Evolutionary conservation across 2,329 filamentous ascomycete species (phyloP).

Genomic region (Teratosphaeria epicoccoides): DNA sequence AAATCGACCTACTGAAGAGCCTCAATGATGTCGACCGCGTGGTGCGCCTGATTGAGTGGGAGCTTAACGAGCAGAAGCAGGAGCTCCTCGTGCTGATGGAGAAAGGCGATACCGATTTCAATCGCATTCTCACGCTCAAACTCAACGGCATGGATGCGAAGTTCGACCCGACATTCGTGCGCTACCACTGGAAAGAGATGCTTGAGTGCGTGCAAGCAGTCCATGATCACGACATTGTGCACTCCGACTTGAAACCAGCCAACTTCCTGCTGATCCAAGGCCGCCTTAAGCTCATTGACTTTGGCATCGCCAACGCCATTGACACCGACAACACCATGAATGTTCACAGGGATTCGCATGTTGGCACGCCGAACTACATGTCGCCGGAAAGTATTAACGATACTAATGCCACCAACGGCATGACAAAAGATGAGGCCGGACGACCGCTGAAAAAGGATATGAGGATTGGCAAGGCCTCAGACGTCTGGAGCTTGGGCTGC

Average conservation of each 20-base stretch:
- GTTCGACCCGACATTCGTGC: constrained; percentile 81
- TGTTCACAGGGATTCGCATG: constrained; percentile 87
- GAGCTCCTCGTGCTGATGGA: constrained; percentile 91
- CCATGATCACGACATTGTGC: constrained; percentile 82
- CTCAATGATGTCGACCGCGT: constrained; percentile 79
- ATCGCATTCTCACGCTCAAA: constrained; percentile 68
- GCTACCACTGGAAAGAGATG: constrained; percentile 99
- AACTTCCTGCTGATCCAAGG: constrained; percentile 93
- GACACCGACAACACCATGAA: constrained; percentile 93
- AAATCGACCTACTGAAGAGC: constrained; percentile 82
- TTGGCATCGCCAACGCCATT: constrained; percentile 96
- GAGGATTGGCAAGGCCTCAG: constrained; percentile 90
- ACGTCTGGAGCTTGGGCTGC: constrained; percentile 92
- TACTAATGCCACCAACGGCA: constrained; percentile 49
- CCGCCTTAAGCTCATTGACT: constrained; percentile 89
- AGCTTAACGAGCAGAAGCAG: constrained; percentile 86
- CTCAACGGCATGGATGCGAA: constrained; percentile 56
- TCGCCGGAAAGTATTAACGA: constrained; percentile 89
- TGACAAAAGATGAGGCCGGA: constrained; percentile 30
- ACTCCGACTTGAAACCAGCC: constrained; percentile 92
- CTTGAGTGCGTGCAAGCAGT: constrained; percentile 86
- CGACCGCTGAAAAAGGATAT: constrained; percentile 60
- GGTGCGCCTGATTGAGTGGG: constrained; percentile 81
- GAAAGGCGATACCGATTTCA: constrained; percentile 87
- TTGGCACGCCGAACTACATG: constrained; percentile 98